Evolutionary conservation across 2,329 filamentous ascomycete species (phyloP), one percentile per base, ranked within the genome.

Genomic region (Xylaria sp.): DNA sequence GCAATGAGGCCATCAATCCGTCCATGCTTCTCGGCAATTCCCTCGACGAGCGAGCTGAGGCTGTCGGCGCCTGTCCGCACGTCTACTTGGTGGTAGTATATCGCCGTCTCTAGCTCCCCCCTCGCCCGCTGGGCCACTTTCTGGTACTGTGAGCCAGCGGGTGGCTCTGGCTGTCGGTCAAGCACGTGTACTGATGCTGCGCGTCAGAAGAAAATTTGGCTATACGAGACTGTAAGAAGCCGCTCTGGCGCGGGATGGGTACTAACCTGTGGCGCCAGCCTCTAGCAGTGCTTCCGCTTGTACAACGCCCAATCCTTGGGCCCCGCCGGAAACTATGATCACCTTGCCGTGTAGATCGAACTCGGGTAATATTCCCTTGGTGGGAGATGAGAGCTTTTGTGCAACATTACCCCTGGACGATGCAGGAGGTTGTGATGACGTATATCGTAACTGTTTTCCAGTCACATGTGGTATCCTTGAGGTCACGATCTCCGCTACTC

Each of bases 271-370:
- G 35, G 92, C 92, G 37, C 92, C 92, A 9, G 91, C 91, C 75
- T 95, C 91, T 40, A 94, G 79, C 49, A 95, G 80, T 6, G 91
- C 92, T 73, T 94, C 90, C 43, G 89, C 86, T 74, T 94, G 90
- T 21, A 90, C 89, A 42, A 96, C 81, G 42, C 92, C 92, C 9
- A 96, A 81, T 2, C 92, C 92, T 63, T 91, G 85, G 7, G 88
- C 92, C 60, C 85, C 92, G 50, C 92, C 92, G 2, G 91, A 91
- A 19, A 96, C 89, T 46, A 93, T 77, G 56, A 94, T 83, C 15
- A 94, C 88, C 76, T 90, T 92, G 77, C 87, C 85, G 66, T 85
- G 83, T 66, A 96, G 83, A 71, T 84, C 89, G 80, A 95, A 95
- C 73, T 95, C 92, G 46, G 90, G 88, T 53, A 94, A 58, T 35